phyloP scores from a whole-genome alignment of 2,329 filamentous ascomycete species.

The Ilyonectria sp. region DNA sequence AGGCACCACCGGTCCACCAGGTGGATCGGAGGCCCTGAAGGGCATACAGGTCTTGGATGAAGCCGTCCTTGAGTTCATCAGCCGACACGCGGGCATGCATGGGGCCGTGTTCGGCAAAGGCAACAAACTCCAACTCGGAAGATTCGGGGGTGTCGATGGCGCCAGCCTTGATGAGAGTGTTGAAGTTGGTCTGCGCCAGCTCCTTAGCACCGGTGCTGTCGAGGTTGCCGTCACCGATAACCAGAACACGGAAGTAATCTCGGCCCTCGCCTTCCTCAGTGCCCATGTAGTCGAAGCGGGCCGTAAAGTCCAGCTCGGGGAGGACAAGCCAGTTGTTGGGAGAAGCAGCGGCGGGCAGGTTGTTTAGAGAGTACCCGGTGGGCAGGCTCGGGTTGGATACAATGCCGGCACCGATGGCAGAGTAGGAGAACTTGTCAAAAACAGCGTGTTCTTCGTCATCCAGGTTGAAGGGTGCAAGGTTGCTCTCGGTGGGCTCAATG shows the following conservation, averaged over 20 bases:
- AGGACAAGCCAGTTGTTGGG: slow-evolving; percentile 40
- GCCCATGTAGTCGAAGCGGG: slow-evolving; percentile 50
- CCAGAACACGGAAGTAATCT: slow-evolving; percentile 50
- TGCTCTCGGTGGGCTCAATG: slow-evolving; percentile 53
- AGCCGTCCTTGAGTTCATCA: slow-evolving; percentile 55
- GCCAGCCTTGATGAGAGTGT: slow-evolving; percentile 48
- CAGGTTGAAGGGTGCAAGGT: slow-evolving; percentile 52
- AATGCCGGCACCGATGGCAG: slow-evolving; percentile 52
- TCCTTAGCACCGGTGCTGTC: slow-evolving; percentile 41
- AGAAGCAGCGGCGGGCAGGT: slow-evolving; percentile 39
- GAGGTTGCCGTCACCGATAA: slow-evolving; percentile 45
- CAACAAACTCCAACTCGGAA: slow-evolving; percentile 50
- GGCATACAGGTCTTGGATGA: slow-evolving; percentile 57
- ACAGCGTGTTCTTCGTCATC: slow-evolving; percentile 48
- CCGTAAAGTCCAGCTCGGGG: slow-evolving; percentile 39
- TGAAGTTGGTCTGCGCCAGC: slow-evolving; percentile 47
- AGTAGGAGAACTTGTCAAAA: slow-evolving; percentile 54
- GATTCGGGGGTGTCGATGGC: slow-evolving; percentile 40
- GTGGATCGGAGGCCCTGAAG: slow-evolving; percentile 62
- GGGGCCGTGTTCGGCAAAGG: slow-evolving; percentile 55
- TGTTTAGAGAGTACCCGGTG: slow-evolving; percentile 39
- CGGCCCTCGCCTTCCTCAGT: slow-evolving; percentile 38
- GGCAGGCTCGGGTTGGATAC: slow-evolving; percentile 48
- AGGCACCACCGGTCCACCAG: slow-evolving; percentile 61
- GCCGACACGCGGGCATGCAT: slow-evolving; percentile 53